A percentile compares a stretch with the other conserved stretches of the same genome.
These are phyloP conservation scores for Musa balbisiana DNA, from an alignment of 202 grass and related monocot species.

Conservation along the genomic window DNA sequence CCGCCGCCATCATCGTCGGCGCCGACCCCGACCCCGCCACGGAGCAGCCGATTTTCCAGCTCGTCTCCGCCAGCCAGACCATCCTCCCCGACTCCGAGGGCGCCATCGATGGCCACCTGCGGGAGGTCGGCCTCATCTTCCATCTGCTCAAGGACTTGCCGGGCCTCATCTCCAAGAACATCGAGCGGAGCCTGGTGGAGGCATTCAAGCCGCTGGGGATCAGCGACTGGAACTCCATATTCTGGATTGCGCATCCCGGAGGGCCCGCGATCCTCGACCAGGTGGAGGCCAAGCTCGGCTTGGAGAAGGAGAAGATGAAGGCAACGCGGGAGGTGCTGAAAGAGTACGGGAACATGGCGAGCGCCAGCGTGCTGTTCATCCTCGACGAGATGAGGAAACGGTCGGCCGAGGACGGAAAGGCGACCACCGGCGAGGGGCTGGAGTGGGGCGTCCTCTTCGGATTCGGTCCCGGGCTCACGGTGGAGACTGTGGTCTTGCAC, in stretches of 20 bases:
- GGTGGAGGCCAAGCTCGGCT: constrained; percentile 51
- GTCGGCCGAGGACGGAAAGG: constrained; percentile 61
- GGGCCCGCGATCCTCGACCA: constrained; percentile 45
- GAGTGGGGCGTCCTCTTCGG: constrained; percentile 10
- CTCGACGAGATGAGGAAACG: constrained; percentile 73
- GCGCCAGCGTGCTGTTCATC: constrained; percentile 63
- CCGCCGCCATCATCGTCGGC: constrained; percentile 43
- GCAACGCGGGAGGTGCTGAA: constrained; percentile 51
- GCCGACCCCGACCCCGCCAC: constrained; percentile 40
- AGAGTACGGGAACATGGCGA: constrained; percentile 27
- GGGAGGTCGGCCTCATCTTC: constrained; percentile 66
- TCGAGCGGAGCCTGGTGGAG: constrained; percentile 38
- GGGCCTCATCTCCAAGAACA: constrained; percentile 65
- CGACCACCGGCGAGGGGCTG: constrained; percentile 29
- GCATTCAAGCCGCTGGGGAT: constrained; percentile 36
- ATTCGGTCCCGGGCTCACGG: constrained; percentile 71
- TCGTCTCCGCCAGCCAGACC: constrained; percentile 53
- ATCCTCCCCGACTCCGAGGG: constrained; percentile 63
- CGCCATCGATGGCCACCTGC: constrained; percentile 61
- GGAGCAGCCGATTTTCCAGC: constrained; percentile 50
- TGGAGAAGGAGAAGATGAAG: constrained; percentile 48
- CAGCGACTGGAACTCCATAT: constrained; percentile 13
- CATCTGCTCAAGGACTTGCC: constrained; percentile 72
- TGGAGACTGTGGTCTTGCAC: constrained; percentile 69
- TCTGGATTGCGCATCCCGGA: constrained; percentile 55